A percentile compares a stretch with the other conserved stretches of the same genome.
Conservation (phyloP, 2,329 filamentous ascomycete genomes). For the Penicillium expansum region DNA sequence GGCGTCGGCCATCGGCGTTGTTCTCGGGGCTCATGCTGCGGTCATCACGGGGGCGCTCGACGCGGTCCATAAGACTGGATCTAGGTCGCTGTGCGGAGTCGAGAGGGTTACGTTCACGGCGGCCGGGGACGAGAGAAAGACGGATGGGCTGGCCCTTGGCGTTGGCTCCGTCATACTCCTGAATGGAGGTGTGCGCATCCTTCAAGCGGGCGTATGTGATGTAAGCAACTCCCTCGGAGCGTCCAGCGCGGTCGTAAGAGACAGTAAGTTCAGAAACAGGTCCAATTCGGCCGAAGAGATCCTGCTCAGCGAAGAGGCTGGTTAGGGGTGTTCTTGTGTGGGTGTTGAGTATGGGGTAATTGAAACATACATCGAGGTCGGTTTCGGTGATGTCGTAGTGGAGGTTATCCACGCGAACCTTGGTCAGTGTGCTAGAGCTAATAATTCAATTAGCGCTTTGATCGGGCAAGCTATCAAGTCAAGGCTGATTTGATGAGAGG, state of each 20-base stretch:
- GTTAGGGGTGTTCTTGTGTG: not conserved
- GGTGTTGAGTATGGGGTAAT: not conserved
- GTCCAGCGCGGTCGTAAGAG: slow-evolving; percentile 81
- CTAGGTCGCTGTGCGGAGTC: slow-evolving; percentile 50
- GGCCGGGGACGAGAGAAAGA: slow-evolving; percentile 62
- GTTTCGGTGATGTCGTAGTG: slow-evolving; percentile 88
- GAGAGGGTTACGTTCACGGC: slow-evolving; percentile 45
- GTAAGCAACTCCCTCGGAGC: slow-evolving; percentile 79
- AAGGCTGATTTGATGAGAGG: not conserved
- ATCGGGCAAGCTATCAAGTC: not conserved
- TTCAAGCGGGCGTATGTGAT: slow-evolving; percentile 71
- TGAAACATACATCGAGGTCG: slow-evolving; percentile 66
- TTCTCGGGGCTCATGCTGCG: slow-evolving; percentile 46
- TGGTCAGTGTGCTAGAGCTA: slow-evolving; percentile 58
- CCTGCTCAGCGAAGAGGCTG: slow-evolving; percentile 50
- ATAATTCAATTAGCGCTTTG: slow-evolving; percentile 32
- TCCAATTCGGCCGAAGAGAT: slow-evolving; percentile 76
- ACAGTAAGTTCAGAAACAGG: slow-evolving; percentile 67
- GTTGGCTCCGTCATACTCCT: slow-evolving; percentile 84
- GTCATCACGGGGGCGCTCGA: slow-evolving; percentile 48
- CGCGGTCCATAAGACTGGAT: slow-evolving; percentile 65
- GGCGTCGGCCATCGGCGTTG: slow-evolving; percentile 34
- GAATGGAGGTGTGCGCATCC: slow-evolving; percentile 72
- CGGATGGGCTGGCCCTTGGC: slow-evolving; percentile 84
- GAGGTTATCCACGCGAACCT: slow-evolving; percentile 81